phyloP scores from a whole-genome alignment of 805 yeast species.

The Pichia paraexigua region DNA sequence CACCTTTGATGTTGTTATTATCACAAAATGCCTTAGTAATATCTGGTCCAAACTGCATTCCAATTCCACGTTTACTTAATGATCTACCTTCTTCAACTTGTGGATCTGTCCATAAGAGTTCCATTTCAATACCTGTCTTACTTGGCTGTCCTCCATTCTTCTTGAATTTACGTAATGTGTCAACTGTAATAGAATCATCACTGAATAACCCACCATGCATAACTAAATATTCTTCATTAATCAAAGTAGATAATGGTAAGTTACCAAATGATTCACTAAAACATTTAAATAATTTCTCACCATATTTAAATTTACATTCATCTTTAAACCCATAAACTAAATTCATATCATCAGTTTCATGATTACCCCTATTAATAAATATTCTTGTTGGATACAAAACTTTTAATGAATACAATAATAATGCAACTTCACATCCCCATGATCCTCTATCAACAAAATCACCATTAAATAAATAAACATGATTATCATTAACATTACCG shows the following conservation, averaged over 20 bases:
- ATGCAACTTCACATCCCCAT: constrained; percentile 96
- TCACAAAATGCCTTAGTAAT: constrained; percentile 74
- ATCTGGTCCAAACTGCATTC: constrained; percentile 96
- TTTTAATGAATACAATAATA: constrained; percentile 70
- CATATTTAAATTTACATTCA: constrained; percentile 87
- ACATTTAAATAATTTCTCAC: constrained; percentile 68
- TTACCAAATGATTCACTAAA: constrained; percentile 82
- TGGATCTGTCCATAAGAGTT: constrained; percentile 95
- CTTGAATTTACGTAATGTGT: constrained; percentile 65
- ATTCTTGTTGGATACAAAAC: constrained; percentile 62
- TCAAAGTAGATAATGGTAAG: constrained; percentile 77
- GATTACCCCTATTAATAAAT: constrained; percentile 88
- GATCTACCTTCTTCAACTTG: constrained; percentile 70
- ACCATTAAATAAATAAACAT: constrained; percentile 84
- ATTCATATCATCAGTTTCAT: constrained; percentile 95
- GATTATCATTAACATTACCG: constrained; percentile 61
- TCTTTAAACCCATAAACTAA: constrained; percentile 94
- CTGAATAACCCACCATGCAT: constrained; percentile 96
- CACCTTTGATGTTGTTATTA: constrained; percentile 61
- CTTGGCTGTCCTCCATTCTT: constrained; percentile 81
- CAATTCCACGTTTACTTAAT: constrained; percentile 90
- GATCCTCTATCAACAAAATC: constrained; percentile 98
- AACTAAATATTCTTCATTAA: constrained; percentile 71
- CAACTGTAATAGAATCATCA: constrained; percentile 58
- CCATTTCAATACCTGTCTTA: constrained; percentile 90